phyloP scores from a whole-genome alignment of 352 stramenopile species.

The Phytopythium helicoides region DNA sequence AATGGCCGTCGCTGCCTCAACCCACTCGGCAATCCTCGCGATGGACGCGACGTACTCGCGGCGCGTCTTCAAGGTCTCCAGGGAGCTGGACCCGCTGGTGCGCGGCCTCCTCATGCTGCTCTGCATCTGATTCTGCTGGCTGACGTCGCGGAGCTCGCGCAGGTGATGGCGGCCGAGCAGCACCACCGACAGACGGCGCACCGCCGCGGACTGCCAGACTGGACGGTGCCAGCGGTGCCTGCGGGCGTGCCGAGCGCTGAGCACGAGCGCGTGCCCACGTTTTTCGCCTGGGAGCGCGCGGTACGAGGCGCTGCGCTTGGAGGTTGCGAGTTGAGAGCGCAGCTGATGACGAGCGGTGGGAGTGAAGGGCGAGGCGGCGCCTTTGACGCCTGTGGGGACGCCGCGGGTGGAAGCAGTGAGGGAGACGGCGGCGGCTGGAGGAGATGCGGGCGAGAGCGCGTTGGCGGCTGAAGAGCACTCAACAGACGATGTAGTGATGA shows the following conservation, averaged over 20 bases:
- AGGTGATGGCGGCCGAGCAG: slow-evolving; percentile 57
- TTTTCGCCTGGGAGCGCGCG: slow-evolving; percentile 53
- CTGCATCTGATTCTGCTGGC: too few relatives aligned
- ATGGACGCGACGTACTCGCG: slow-evolving; percentile 17
- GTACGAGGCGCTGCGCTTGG: neutral
- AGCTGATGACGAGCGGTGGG: too few relatives aligned
- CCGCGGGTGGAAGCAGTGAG: neutral
- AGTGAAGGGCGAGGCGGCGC: too few relatives aligned
- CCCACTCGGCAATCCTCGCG: too few relatives aligned
- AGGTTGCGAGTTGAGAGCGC: too few relatives aligned
- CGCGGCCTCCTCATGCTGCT: neutral
- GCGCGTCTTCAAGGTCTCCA: slow-evolving; percentile 60
- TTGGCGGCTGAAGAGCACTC: neutral
- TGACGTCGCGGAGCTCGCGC: neutral
- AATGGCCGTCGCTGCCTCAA: too few relatives aligned
- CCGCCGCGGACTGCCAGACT: slow-evolving; percentile 48
- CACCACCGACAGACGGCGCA: slow-evolving; percentile 43
- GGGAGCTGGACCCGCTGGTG: slow-evolving; percentile 40
- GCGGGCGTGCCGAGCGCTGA: slow-evolving; percentile 34
- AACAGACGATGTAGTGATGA: too few relatives aligned
- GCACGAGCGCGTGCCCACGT: slow-evolving; percentile 20
- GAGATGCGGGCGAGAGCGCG: too few relatives aligned
- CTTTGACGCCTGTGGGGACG: too few relatives aligned
- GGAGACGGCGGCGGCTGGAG: too few relatives aligned
- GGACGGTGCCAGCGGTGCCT: slow-evolving; percentile 24